Conservation (phyloP, 441 rosid genomes). For the Syzygium malaccense region DNA sequence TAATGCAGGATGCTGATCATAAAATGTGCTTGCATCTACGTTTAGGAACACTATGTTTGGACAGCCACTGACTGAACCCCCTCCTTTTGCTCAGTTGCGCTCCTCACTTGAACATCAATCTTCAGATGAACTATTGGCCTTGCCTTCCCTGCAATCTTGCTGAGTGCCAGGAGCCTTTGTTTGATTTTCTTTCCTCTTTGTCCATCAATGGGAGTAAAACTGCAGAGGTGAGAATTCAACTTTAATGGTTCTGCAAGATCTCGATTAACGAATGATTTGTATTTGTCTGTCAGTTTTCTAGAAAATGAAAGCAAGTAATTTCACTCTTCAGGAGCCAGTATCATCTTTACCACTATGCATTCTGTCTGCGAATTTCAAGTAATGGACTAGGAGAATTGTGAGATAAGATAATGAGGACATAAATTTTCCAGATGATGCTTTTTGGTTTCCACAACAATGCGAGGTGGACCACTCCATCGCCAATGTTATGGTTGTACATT, state of each 20-base stretch:
- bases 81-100: conserved; percentile 8
- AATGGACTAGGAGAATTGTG: background rate
- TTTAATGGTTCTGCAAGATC: background rate
- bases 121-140: conserved; percentile 19
- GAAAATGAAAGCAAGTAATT: background rate
- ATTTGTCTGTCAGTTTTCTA: background rate
- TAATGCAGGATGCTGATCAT: background rate
- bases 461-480: background rate
- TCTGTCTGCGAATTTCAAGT: background rate
- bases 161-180: conserved; percentile 20
- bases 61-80: background rate
- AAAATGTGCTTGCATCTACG: background rate
- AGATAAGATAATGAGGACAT: background rate
- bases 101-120: conserved; percentile 22
- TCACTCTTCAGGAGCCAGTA: background rate
- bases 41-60: background rate
- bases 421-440: background rate
- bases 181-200: conserved; percentile 7
- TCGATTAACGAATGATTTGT: background rate
- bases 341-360: background rate
- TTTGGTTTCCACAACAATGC: background rate
- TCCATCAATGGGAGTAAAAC: conserved; percentile 11
- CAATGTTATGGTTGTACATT: background rate
- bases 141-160: conserved; percentile 16
- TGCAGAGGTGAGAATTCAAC: conserved; percentile 7